Evolutionary conservation across 106 monocot species (phyloP).

Genomic region (Allium fistulosum): DNA sequence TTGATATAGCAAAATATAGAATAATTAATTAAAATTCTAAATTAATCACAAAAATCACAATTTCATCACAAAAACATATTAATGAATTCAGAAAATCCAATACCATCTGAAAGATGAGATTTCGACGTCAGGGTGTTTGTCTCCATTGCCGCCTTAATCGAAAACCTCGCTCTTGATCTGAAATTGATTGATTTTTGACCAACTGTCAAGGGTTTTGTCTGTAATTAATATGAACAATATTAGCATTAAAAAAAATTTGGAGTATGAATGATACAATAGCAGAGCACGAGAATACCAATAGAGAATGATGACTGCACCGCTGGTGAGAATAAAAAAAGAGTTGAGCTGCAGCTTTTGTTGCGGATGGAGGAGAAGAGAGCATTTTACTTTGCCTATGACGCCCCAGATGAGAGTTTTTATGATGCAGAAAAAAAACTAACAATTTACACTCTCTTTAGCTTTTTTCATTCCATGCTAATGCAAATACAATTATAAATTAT

Average conservation of each 20-base stretch:
- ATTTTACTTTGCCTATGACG: no score
- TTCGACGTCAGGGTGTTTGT: background rate
- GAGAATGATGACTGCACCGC: background rate
- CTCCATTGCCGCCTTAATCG: background rate
- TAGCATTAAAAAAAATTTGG: background rate
- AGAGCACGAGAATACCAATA: background rate
- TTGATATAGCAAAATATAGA: background rate
- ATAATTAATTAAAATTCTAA: background rate
- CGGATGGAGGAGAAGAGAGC: background rate
- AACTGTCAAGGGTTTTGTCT: background rate
- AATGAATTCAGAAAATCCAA: background rate
- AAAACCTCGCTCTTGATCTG: background rate
- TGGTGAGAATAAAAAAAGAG: slow-evolving; percentile 1
- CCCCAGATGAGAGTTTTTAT: no score
- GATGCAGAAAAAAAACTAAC: no score
- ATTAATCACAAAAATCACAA: background rate
- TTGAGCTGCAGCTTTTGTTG: background rate
- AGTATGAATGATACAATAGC: background rate
- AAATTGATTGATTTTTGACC: background rate
- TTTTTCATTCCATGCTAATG: no score
- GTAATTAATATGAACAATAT: background rate
- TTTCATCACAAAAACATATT: no score
- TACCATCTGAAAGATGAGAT: slow-evolving; percentile 4
- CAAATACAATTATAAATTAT: no score
- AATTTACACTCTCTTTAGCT: no score